A percentile compares a stretch with the other conserved stretches of the same genome.
Evolutionary conservation across 2,329 filamentous ascomycete genomes (phyloP).

Genomic region (Apiospora pterosperma): DNA sequence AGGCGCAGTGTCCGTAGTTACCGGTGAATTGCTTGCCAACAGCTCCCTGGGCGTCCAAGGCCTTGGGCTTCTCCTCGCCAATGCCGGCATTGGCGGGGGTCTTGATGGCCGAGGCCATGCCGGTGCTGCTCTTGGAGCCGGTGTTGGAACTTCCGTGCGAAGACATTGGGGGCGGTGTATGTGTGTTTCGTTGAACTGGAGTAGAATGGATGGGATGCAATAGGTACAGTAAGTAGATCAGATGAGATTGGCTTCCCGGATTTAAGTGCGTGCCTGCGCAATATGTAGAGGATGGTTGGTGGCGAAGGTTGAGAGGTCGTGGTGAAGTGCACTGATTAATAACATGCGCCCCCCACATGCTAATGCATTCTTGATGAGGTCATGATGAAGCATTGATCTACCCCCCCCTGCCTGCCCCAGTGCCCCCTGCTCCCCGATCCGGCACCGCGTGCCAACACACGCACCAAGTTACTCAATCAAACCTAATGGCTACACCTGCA

Average conservation of each 20-base stretch:
- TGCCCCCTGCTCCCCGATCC: too few species aligned
- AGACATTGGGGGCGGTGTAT: constrained; percentile 17
- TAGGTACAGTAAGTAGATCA: neutral
- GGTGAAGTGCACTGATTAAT: neutral
- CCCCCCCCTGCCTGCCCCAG: too few species aligned
- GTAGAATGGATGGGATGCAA: neutral
- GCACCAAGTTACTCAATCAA: too few species aligned
- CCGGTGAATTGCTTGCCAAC: constrained; percentile 56
- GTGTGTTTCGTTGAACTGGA: neutral
- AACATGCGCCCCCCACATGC: neutral
- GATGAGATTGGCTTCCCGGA: too few species aligned
- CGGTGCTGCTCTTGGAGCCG: constrained; percentile 23
- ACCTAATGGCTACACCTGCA: too few species aligned
- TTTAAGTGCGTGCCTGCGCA: too few species aligned
- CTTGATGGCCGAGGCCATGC: constrained; percentile 22
- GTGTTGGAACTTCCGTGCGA: constrained; percentile 27
- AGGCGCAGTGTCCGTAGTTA: too few species aligned
- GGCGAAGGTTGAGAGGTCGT: neutral
- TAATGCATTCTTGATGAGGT: neutral
- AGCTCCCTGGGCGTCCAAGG: constrained; percentile 45
- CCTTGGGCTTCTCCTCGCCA: constrained; percentile 32
- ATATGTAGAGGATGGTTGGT: too few species aligned
- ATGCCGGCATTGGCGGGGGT: constrained; percentile 28
- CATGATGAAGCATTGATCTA: neutral
- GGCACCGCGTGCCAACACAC: neutral